Evolutionary conservation across 768 basidiomycete genomes (phyloP).

Genomic region (Agrocybe praecox): DNA sequence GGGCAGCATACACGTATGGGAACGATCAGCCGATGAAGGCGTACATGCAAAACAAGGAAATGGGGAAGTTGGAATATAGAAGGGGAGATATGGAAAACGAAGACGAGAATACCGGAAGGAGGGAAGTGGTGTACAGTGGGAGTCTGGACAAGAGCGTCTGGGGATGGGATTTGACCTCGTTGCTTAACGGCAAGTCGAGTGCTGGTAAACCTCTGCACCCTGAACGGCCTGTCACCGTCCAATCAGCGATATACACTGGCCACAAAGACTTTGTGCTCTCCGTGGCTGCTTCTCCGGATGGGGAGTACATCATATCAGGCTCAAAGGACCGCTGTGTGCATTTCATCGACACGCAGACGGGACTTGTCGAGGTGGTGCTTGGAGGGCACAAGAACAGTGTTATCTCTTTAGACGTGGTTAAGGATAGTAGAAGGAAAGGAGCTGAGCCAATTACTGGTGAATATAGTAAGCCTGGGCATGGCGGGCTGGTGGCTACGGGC

Average conservation of each 20-base stretch:
- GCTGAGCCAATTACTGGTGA: background rate
- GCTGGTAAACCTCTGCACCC: background rate
- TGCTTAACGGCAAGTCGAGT: constrained; percentile 50
- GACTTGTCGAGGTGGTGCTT: constrained; percentile 85
- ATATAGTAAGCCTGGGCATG: background rate
- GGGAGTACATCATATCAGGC: constrained; percentile 93
- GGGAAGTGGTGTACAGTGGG: constrained; percentile 86
- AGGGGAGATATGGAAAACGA: background rate
- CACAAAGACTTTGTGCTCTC: constrained; percentile 74
- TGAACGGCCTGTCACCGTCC: constrained; percentile 21
- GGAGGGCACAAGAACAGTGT: constrained; percentile 48
- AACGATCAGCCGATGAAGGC: background rate
- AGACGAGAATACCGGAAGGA: background rate
- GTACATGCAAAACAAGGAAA: background rate
- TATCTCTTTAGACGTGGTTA: background rate
- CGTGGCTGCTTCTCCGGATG: constrained; percentile 80
- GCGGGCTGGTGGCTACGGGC: constrained; percentile 48
- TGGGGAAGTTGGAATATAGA: background rate
- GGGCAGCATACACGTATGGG: constrained; percentile 75
- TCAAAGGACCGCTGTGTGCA: constrained; percentile 93
- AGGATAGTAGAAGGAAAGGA: too few relatives aligned
- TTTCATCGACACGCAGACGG: constrained; percentile 83
- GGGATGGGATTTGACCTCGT: constrained; percentile 79
- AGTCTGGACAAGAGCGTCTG: constrained; percentile 88
- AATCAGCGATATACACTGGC: constrained; percentile 63